Base-by-base conservation (phyloP, 208 protist genomes). In the Kentomonas sorsogonicus region DNA sequence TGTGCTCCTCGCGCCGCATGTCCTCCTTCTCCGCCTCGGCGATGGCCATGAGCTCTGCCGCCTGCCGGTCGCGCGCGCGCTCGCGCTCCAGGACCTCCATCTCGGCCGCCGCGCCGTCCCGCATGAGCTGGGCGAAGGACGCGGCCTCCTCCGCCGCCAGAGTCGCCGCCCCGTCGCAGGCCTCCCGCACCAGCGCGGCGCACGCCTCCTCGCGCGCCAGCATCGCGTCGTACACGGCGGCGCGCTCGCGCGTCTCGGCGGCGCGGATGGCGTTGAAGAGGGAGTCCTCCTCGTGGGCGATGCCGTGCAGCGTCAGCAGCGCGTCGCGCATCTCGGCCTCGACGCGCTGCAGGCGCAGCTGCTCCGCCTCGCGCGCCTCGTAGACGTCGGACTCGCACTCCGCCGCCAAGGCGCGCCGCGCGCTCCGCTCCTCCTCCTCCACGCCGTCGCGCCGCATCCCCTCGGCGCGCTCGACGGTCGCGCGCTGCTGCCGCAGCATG, bases 231-330 rank as follows among this genome's bases (percentile, higher is more conserved):
- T 65, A 55, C 13, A 71, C 44, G 30, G 62, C 55, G 22, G 80
- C 76, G 31, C 66, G 73, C 50, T 77, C 75, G 13, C 53, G 26
- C 30, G 46, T 66, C 63, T 88, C 80, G 15, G 45, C 53, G 4
- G 33, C 23, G 3, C 66, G 40, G 13, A 88, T 36, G 7, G 34
- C 5, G 3, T 29, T 23, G 59, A 72, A 74, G 6, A 43, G 56
- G 0, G 47, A 43, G 11, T 41, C 56, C 46, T 85, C 77, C 56
- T 77, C 77, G 9, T 41, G 43, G 25, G 18, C 26, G 29, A 85
- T 80, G 26, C 41, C 27, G 16, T 50, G 33, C 16, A 77, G 50
- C 11, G 57, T 27, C 11, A 41, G 29, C 26, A 72, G 22, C 2
- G 69, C 70, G 11, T 20, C 13, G 48, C 44, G 13, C 39, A 23